phyloP scores from a whole-genome alignment of 345 rosid species.

The Pugionium cornutum region DNA sequence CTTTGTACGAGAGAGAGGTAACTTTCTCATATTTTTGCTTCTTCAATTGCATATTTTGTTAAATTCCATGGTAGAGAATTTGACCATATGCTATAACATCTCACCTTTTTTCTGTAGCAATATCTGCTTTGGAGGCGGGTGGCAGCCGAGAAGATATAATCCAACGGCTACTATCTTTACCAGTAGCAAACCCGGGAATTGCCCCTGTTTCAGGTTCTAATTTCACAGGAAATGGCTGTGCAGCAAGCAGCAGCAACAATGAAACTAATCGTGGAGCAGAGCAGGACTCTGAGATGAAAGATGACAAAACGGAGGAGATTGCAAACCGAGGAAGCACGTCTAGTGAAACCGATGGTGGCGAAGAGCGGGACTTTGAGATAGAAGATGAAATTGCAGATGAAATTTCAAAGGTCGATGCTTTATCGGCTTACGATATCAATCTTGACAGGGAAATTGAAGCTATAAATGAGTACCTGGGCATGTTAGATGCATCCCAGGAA shows the following conservation, averaged over 20 bases:
- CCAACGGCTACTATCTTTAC: constrained; percentile 48
- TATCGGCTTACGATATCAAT: constrained; percentile 78
- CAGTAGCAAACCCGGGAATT: constrained; percentile 29
- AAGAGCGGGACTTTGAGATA: constrained; percentile 69
- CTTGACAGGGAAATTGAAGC: constrained; percentile 73
- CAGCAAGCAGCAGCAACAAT: constrained; percentile 14
- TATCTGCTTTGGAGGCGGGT: constrained; percentile 56
- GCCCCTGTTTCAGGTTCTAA: constrained; percentile 7
- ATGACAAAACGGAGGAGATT: constrained; percentile 52
- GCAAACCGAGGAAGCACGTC: constrained; percentile 14
- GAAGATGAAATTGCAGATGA: constrained; percentile 70
- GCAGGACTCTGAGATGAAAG: constrained; percentile 81
- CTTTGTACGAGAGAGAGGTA: constrained; percentile 80
- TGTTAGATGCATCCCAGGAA: constrained; percentile 52
- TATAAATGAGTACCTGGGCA: constrained; percentile 58
- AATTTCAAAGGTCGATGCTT: constrained; percentile 52
- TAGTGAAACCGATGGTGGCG: constrained; percentile 29
- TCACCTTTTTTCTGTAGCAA: constrained; percentile 46
- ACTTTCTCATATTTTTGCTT: constrained; percentile 1
- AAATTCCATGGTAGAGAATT: not conserved
- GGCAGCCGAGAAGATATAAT: constrained; percentile 52
- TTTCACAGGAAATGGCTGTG: not conserved
- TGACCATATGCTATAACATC: not conserved
- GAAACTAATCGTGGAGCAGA: constrained; percentile 32
- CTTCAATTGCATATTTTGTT: constrained; percentile 9